These are phyloP conservation scores for Rosa rugosa DNA, from an alignment of 306 rosid species.

Conservation along the genomic window DNA sequence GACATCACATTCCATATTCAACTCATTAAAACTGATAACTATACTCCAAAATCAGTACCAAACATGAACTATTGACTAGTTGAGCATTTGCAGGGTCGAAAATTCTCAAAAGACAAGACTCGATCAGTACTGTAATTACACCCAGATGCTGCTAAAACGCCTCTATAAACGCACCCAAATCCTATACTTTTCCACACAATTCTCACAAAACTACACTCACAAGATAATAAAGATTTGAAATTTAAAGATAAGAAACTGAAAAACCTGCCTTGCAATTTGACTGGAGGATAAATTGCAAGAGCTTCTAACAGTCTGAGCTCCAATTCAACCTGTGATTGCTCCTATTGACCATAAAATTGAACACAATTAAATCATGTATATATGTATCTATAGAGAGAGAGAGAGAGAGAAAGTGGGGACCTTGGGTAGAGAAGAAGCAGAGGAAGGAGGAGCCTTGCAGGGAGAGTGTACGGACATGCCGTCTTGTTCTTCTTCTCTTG, in stretches of 20 bases:
- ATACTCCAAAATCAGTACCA: not conserved
- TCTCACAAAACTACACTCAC: not conserved
- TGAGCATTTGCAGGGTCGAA: not conserved
- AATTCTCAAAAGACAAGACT: not conserved
- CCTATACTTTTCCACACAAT: not conserved
- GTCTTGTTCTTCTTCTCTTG: conserved; percentile 90
- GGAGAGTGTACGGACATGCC: conserved; percentile 96
- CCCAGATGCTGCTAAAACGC: not conserved
- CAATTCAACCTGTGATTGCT: conserved; percentile 78
- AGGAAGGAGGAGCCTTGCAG: conserved; percentile 95
- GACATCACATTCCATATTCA: not conserved
- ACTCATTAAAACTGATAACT: not conserved
- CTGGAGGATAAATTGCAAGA: conserved; percentile 77
- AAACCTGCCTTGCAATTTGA: conserved; percentile 64
- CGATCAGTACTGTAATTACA: not conserved
- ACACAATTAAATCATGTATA: not conserved
- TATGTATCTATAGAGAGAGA: not conserved
- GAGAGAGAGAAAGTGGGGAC: conserved; percentile 32
- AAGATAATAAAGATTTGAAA: not conserved
- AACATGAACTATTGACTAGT: not conserved
- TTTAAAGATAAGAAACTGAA: not conserved
- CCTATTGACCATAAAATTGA: conserved; percentile 45
- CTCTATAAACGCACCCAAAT: not conserved
- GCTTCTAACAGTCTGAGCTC: conserved; percentile 81
- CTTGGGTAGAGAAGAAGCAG: conserved; percentile 91